Evolutionary conservation across 169 alveolate genomes (phyloP), one percentile per base, ranked within the genome.

Genomic region (Cryptosporidium xiaoi): DNA sequence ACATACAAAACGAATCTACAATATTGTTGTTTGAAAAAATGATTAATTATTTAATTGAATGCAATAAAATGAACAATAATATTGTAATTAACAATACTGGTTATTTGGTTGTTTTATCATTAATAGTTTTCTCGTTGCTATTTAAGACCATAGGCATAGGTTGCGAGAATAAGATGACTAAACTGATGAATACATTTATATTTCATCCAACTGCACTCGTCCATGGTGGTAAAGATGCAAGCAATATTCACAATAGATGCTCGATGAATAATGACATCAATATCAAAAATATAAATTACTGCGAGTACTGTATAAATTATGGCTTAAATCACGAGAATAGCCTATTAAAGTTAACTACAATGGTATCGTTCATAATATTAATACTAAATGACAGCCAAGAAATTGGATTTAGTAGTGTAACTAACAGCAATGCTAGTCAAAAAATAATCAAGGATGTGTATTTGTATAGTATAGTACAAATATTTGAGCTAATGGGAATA

Each of bases 301-400:
- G 83, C 8, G 51, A 53, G n/a, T 18, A 53, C 40, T 69, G 83
- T 36, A 27, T 69, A n/a, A 69, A 34, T 34, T 69, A 51, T n/a
- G 83, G 83, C 3, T 36, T 69, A n/a, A 51, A 53, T 69, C 29
- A 36, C 18, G 12, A 2, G 1, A 15, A 33, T 3, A 62, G n/a
- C 6, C 34, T 53, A 20, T 15, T 69, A 27, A 69, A 69, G 29
- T 15, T 55, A 18, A 8, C 34, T 31, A 69, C 83, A 31, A 53
- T 55, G 15, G 18, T 69, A 24, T 69, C 58, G 3, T 12, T 69
- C 18, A 51, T 69, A 33, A 55, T 69, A n/a, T 12, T 13, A 16
- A 4, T 55, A 13, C 15, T 69, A 33, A 50, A 53, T 69, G 8
- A 24, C 12, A 12, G 8, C 31, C 53, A 65, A n/a, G 58, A 55